A percentile compares a stretch with the other conserved stretches of the same genome.
Evolutionary conservation across 164 flowering plant species (phyloP).

Genomic region (grape (Vitis vinifera)): ASM3070453v1 NC_081818.1:21400001-21400500

Average conservation of each 20-base stretch:
- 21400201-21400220: conserved; percentile 97
- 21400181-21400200: conserved; percentile 72
- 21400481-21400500: too few species aligned
- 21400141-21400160: conserved; percentile 92
- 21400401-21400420: too few species aligned
- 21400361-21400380: too few species aligned
- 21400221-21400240: conserved; percentile 89
- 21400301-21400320: background rate
- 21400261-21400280: conserved; percentile 58
- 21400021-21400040: conserved; percentile 95
- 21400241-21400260: conserved; percentile 67
- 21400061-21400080: conserved; percentile 82
- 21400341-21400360: too few species aligned
- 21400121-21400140: conserved; percentile 98
- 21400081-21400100: conserved; percentile 94
- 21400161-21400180: conserved; percentile 88
- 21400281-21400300: conserved; percentile 1
- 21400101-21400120: conserved; percentile 87
- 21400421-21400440: too few species aligned
- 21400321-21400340: background rate
- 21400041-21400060: conserved; percentile 96
- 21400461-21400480: too few species aligned
- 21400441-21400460: too few species aligned
- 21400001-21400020: conserved; percentile 78
- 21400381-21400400: too few species aligned